Evolutionary conservation across 176 grass and related monocot genomes (phyloP).

Genomic region (Oryza punctata): DNA sequence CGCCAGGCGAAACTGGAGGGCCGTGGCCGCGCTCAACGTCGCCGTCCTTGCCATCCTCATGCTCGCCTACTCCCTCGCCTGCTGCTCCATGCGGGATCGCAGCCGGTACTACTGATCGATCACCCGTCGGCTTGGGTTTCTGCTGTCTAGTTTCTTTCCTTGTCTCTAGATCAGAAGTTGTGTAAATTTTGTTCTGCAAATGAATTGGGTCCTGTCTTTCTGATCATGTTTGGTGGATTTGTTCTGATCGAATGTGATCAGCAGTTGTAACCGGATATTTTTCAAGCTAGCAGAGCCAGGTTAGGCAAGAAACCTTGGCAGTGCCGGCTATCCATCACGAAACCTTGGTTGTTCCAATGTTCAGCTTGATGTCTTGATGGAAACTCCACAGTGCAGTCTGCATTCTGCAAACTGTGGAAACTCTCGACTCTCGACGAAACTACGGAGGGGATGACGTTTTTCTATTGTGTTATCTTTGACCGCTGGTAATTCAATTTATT

Average conservation of each 20-base stretch:
- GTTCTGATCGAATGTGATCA: background rate
- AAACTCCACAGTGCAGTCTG: too few relatives aligned
- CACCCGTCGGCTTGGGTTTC: background rate
- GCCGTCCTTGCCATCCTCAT: slow-evolving; percentile 49
- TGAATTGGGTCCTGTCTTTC: background rate
- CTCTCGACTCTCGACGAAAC: background rate
- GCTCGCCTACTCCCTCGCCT: slow-evolving; percentile 66
- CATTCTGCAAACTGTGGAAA: background rate
- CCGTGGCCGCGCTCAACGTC: slow-evolving; percentile 50
- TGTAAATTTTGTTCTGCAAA: background rate
- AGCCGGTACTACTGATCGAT: background rate
- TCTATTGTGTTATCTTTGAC: background rate
- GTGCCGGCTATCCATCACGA: too few relatives aligned
- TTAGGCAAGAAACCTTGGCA: background rate
- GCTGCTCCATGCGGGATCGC: slow-evolving; percentile 64
- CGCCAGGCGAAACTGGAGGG: slow-evolving; percentile 61
- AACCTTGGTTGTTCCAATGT: too few relatives aligned
- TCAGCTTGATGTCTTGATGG: too few relatives aligned
- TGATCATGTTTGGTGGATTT: background rate
- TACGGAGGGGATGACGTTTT: background rate
- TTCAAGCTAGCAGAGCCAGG: background rate
- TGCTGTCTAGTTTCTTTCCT: background rate
- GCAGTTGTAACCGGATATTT: background rate
- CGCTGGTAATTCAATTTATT: background rate
- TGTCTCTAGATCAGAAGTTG: background rate